Evolutionary conservation across 306 rosid species (phyloP).

Genomic region (Cucumis hystrix): DNA sequence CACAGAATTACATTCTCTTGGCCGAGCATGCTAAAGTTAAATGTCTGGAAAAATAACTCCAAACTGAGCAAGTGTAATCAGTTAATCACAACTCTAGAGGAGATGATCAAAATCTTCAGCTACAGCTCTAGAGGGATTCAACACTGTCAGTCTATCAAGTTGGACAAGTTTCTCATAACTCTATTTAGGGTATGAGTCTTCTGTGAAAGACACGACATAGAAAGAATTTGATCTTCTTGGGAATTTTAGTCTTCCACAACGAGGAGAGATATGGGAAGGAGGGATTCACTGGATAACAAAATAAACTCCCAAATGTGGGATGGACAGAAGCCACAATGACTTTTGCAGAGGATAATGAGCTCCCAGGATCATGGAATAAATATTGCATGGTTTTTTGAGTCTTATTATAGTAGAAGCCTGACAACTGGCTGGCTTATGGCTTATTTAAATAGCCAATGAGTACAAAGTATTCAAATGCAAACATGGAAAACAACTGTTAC

Average conservation of each 20-base stretch:
- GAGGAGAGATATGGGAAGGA: neutral
- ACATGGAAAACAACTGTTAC: neutral
- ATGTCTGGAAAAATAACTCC: neutral
- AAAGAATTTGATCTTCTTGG: neutral
- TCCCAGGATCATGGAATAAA: neutral
- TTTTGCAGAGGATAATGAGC: neutral
- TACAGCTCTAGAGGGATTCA: neutral
- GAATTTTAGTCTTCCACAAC: neutral
- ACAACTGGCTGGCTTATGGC: neutral
- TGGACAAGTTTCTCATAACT: neutral
- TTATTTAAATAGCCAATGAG: neutral
- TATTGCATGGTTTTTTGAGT: neutral
- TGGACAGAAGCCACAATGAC: neutral
- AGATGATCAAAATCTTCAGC: neutral
- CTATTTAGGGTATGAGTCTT: neutral
- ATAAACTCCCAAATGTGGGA: neutral
- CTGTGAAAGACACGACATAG: neutral
- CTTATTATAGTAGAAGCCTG: neutral
- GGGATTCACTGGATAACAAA: neutral
- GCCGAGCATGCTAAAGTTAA: neutral
- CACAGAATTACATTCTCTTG: neutral
- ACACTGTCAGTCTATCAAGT: neutral
- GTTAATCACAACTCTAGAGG: neutral
- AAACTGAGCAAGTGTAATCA: neutral
- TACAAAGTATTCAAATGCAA: neutral